A percentile compares a stretch with the other conserved stretches of the same genome.
Conservation (phyloP, 1,284 basidiomycete species). For the Thecaphora frezii region DNA sequence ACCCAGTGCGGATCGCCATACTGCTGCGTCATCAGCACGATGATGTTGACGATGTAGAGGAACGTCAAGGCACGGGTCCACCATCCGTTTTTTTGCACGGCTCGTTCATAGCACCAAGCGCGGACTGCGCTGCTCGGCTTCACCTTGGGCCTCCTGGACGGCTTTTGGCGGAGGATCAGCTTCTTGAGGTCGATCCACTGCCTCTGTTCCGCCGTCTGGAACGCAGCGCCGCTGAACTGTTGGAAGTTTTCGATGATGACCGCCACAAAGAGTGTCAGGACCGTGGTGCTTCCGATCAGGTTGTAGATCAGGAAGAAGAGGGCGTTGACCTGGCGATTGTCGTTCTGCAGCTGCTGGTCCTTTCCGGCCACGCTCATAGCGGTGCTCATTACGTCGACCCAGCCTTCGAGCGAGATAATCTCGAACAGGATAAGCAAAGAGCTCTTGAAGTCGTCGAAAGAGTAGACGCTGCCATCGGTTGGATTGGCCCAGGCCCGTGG, state of each 20-base stretch:
- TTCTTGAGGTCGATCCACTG: slow-evolving; percentile 94
- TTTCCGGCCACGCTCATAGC: slow-evolving; percentile 77
- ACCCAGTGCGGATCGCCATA: slow-evolving; percentile 67
- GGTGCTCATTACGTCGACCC: slow-evolving; percentile 86
- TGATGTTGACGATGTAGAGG: slow-evolving; percentile 80
- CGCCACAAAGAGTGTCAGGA: slow-evolving; percentile 63
- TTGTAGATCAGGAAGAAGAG: slow-evolving; percentile 94
- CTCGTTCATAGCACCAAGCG: slow-evolving; percentile 88
- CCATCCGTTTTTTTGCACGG: slow-evolving; percentile 88
- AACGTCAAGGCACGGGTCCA: slow-evolving; percentile 84
- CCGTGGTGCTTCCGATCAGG: slow-evolving; percentile 84
- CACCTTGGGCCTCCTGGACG: slow-evolving; percentile 75
- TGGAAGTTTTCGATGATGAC: slow-evolving; percentile 94
- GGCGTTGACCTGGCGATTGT: slow-evolving; percentile 64
- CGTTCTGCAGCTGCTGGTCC: slow-evolving; percentile 48
- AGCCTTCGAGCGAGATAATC: slow-evolving; percentile 90
- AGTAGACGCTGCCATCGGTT: slow-evolving; percentile 77
- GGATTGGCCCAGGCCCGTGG: slow-evolving; percentile 90
- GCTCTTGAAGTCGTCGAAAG: slow-evolving; percentile 84
- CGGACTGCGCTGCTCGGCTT: slow-evolving; percentile 67
- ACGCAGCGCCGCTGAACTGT: slow-evolving; percentile 76
- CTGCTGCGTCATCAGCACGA: slow-evolving; percentile 83
- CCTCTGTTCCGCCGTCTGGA: slow-evolving; percentile 76
- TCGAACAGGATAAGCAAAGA: slow-evolving; percentile 92
- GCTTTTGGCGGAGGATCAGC: slow-evolving; percentile 81